Evolutionary conservation across 352 stramenopile genomes (phyloP).

Genomic region (Pythium chondricola): DNA sequence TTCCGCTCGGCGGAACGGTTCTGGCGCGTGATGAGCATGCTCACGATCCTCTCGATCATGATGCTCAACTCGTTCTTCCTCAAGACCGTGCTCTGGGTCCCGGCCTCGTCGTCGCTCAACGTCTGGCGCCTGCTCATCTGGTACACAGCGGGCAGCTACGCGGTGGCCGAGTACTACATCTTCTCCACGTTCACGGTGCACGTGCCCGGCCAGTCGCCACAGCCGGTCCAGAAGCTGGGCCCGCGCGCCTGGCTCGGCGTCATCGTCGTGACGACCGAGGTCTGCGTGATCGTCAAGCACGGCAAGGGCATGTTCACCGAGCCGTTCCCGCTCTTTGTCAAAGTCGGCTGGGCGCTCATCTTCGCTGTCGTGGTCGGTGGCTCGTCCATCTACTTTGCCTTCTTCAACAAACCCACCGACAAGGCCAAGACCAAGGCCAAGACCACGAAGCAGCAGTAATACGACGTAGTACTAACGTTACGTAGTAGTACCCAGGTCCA

Average conservation of each 20-base stretch:
- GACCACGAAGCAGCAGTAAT: constrained; percentile 11
- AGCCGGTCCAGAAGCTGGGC: constrained; percentile 73
- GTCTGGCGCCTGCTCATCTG: constrained; percentile 72
- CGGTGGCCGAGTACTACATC: constrained; percentile 87
- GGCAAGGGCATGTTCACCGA: constrained; percentile 84
- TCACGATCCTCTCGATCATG: constrained; percentile 88
- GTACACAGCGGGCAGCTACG: constrained; percentile 85
- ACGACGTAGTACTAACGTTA: background rate
- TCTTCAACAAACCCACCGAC: constrained; percentile 40
- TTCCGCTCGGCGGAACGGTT: constrained; percentile 89
- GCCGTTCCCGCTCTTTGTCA: constrained; percentile 76
- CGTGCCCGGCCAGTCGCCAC: constrained; percentile 36
- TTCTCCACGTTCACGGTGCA: constrained; percentile 85
- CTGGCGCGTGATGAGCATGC: constrained; percentile 86
- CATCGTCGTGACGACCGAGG: constrained; percentile 66
- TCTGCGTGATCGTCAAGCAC: constrained; percentile 82
- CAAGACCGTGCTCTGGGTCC: constrained; percentile 89
- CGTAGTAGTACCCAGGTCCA: background rate
- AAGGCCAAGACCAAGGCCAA: background rate
- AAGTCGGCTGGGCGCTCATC: constrained; percentile 73
- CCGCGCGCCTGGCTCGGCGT: constrained; percentile 79
- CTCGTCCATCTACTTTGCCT: constrained; percentile 81
- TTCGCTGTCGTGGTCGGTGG: constrained; percentile 68
- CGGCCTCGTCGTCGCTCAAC: constrained; percentile 76
- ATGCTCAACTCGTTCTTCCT: constrained; percentile 97